Conservation (phyloP, 2,329 filamentous ascomycete genomes). For the Colletotrichum siamense region DNA sequence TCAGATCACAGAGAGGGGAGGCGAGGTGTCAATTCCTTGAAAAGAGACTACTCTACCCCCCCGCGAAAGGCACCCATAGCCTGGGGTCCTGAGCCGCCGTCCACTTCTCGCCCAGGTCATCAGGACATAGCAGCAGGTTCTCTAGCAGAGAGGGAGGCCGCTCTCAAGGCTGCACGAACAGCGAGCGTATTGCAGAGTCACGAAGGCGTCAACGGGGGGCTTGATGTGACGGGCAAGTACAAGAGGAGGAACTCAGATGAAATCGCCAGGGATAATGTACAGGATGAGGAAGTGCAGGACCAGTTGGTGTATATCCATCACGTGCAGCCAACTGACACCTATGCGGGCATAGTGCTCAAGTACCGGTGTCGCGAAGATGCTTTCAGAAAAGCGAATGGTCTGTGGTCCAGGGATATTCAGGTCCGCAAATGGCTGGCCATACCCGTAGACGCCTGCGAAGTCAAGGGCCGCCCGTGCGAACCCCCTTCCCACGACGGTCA, state of each 20-base stretch:
- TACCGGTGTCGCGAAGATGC: constrained; percentile 87
- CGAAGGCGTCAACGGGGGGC: constrained; percentile 62
- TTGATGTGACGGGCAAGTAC: constrained; percentile 60
- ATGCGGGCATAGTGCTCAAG: constrained; percentile 88
- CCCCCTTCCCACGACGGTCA: constrained; percentile 49
- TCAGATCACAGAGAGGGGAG: constrained; percentile 16
- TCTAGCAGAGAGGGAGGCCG: constrained; percentile 56
- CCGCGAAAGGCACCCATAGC: constrained; percentile 31
- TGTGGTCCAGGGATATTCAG: constrained; percentile 96
- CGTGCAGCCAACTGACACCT: constrained; percentile 82
- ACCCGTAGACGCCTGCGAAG: constrained; percentile 87
- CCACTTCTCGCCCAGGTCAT: constrained; percentile 39
- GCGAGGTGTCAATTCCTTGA: constrained; percentile 6
- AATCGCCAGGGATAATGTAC: constrained; percentile 35
- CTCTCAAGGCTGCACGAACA: constrained; percentile 60
- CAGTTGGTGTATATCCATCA: constrained; percentile 91
- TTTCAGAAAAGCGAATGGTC: constrained; percentile 85
- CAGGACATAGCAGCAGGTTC: constrained; percentile 61
- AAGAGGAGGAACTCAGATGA: constrained; percentile 77
- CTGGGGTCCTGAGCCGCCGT: constrained; percentile 59
- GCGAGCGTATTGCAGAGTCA: constrained; percentile 67
- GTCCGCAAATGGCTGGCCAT: constrained; percentile 80
- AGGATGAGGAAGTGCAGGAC: constrained; percentile 70
- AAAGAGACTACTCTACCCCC: constrained; percentile 16
- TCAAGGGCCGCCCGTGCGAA: constrained; percentile 76